Conservation (phyloP, 805 yeast species). For the Candida glaebosa region DNA sequence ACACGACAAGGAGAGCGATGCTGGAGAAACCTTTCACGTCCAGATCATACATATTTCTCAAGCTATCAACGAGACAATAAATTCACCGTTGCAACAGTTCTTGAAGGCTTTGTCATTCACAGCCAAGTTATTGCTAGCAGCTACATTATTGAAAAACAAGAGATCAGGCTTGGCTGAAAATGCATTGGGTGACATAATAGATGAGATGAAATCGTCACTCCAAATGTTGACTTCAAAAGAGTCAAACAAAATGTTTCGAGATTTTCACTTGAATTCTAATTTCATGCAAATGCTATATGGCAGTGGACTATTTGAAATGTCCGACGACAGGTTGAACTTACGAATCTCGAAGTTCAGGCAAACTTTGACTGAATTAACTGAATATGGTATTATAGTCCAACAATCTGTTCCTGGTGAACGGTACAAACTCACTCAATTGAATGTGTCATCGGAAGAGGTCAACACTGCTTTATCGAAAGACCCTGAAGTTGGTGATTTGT, state of each 20-base stretch:
- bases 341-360: conserved; percentile 59
- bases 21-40: conserved; percentile 49
- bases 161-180: conserved; percentile 71
- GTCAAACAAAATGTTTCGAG: conserved; percentile 15
- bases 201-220: conserved; percentile 60
- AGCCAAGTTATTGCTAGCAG: conserved; percentile 69
- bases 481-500: conserved; percentile 13
- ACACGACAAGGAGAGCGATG: conserved; percentile 15
- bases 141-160: conserved; percentile 58
- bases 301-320: conserved; percentile 17
- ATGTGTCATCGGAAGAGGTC: conserved; percentile 69
- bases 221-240: conserved; percentile 37
- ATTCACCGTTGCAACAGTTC: conserved; percentile 64
- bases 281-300: conserved; percentile 25
- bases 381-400: conserved; percentile 70
- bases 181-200: conserved; percentile 70
- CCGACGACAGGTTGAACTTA: conserved; percentile 25
- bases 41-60: conserved; percentile 70
- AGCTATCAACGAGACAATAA: conserved; percentile 77
- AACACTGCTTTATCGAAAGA: conserved; percentile 46
- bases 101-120: conserved; percentile 61
- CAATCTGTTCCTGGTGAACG: conserved; percentile 71
- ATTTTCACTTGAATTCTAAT: conserved; percentile 12
- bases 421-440: conserved; percentile 57
- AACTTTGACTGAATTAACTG: conserved; percentile 66